These are phyloP conservation scores for Leccinum boreale DNA, from an alignment of 768 basidiomycete species.

Conservation along the genomic window DNA sequence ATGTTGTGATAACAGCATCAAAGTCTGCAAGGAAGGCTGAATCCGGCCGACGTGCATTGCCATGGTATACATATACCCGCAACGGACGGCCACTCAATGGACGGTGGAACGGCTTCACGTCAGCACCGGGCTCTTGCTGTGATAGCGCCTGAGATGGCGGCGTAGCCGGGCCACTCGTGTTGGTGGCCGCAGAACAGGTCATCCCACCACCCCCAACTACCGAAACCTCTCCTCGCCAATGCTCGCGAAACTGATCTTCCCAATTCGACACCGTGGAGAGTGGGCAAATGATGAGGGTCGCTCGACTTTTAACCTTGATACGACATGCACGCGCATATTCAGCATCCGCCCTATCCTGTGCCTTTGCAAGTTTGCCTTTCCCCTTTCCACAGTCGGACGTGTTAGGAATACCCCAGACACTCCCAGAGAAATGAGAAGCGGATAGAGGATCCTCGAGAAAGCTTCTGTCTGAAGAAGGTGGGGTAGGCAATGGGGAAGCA, in stretches of 20 bases:
- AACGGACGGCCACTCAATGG: slow-evolving; percentile 50
- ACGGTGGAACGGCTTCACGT: slow-evolving; percentile 32
- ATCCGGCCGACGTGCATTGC: slow-evolving; percentile 82
- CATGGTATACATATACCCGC: slow-evolving; percentile 96
- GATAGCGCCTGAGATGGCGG: slow-evolving; percentile 34
- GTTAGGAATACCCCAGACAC: slow-evolving; percentile 84
- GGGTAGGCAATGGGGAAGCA: slow-evolving; percentile 45
- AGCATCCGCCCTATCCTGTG: slow-evolving; percentile 69
- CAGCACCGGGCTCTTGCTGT: slow-evolving; percentile 25
- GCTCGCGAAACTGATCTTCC: slow-evolving; percentile 98
- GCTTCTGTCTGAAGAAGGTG: slow-evolving; percentile 39
- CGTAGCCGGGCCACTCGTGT: slow-evolving; percentile 35
- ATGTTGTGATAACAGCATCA: slow-evolving; percentile 97
- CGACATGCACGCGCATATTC: slow-evolving; percentile 67
- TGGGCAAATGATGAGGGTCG: slow-evolving; percentile 95
- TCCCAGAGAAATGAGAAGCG: slow-evolving; percentile 65
- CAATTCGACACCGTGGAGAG: slow-evolving; percentile 96
- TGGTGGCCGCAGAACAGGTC: slow-evolving; percentile 29
- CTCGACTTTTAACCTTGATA: slow-evolving; percentile 81
- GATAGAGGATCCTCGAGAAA: slow-evolving; percentile 34
- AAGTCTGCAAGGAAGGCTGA: slow-evolving; percentile 88
- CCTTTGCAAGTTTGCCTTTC: slow-evolving; percentile 63
- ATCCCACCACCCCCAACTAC: slow-evolving; percentile 74
- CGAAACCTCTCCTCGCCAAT: slow-evolving; percentile 86
- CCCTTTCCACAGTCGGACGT: slow-evolving; percentile 43